Conservation (phyloP, 2,329 filamentous ascomycete genomes). For the Colletotrichum sp. region DNA sequence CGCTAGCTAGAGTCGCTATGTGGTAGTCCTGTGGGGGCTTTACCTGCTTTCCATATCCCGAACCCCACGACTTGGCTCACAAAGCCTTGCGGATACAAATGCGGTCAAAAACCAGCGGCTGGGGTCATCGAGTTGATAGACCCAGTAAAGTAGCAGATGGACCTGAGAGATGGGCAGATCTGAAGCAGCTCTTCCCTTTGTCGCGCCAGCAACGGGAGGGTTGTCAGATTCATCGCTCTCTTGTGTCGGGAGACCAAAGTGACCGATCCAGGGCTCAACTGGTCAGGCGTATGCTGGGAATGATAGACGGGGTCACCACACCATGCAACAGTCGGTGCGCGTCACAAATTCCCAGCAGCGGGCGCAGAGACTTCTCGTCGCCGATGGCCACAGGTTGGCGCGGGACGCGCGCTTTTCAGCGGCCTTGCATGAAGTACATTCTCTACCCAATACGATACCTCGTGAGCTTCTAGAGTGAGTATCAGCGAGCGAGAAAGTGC, state of each 20-base stretch:
- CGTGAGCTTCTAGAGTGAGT: neutral
- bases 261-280: neutral
- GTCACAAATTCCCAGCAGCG: neutral
- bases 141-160: neutral
- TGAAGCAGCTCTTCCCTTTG: neutral
- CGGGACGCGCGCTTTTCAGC: neutral
- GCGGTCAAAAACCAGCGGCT: neutral
- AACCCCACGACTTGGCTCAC: neutral
- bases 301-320: neutral
- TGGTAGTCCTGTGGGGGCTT: neutral
- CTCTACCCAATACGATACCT: neutral
- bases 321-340: neutral
- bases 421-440: neutral
- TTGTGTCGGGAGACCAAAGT: neutral
- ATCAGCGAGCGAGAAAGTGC: neutral
- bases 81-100: neutral
- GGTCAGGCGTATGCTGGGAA: neutral
- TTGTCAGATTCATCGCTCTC: neutral
- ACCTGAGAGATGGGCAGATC: neutral
- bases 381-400: neutral
- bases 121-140: neutral
- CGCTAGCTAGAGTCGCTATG: neutral
- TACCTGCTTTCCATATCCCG: neutral
- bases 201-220: neutral
- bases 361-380: neutral